phyloP scores from a whole-genome alignment of 768 basidiomycete species.

The Pleurotus sapidus region DNA sequence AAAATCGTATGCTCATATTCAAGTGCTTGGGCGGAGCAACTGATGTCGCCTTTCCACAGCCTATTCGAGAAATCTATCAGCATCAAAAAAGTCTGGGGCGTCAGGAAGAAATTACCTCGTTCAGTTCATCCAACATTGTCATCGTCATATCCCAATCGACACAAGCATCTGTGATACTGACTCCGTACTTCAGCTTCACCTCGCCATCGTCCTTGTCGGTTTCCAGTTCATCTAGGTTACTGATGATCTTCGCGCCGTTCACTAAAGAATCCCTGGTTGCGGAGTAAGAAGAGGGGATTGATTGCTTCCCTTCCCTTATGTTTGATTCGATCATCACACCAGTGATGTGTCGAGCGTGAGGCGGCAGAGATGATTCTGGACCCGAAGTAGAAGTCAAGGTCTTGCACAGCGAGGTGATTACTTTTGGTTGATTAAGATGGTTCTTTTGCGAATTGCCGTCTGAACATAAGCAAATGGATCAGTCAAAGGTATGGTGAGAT shows the following conservation, averaged over 20 bases:
- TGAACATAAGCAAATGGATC: constrained; percentile 46
- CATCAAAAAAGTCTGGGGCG: not conserved
- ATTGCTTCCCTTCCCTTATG: constrained; percentile 82
- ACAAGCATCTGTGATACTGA: constrained; percentile 88
- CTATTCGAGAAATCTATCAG: no score
- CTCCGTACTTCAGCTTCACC: constrained; percentile 72
- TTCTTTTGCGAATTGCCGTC: constrained; percentile 41
- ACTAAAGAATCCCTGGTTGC: constrained; percentile 15
- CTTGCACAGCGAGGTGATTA: constrained; percentile 24
- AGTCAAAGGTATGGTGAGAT: constrained; percentile 13
- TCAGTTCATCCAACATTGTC: constrained; percentile 75
- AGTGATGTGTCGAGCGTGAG: constrained; percentile 53
- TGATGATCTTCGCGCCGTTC: not conserved
- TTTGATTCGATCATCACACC: constrained; percentile 97
- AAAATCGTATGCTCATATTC: no score
- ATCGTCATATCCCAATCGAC: constrained; percentile 89
- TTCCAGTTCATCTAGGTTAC: not conserved
- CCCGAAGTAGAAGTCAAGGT: not conserved
- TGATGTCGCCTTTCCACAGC: no score
- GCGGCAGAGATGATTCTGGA: no score
- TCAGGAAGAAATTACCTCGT: constrained; percentile 44
- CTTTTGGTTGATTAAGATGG: constrained; percentile 68
- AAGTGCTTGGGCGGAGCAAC: no score
- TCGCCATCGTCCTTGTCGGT: not conserved
- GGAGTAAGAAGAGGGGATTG: constrained; percentile 73